These are phyloP conservation scores for Ceratocystis destructans DNA, from an alignment of 2,329 filamentous ascomycete species.

Conservation along the genomic window DNA sequence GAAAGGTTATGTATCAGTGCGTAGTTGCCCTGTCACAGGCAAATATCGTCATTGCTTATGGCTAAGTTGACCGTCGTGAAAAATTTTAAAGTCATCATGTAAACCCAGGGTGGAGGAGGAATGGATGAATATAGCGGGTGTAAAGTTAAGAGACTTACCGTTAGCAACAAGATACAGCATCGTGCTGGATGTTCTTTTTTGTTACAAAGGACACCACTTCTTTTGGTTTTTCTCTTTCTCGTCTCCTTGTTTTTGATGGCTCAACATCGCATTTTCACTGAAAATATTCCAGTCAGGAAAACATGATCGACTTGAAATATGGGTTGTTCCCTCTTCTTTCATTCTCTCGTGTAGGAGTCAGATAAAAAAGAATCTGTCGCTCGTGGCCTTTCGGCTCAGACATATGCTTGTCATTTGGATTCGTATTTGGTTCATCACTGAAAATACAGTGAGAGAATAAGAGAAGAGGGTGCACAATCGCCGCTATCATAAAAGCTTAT, in stretches of 20 bases:
- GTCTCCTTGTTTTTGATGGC: not conserved
- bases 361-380: slow-evolving; percentile 19
- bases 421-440: slow-evolving; percentile 38
- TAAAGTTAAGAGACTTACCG: slow-evolving; percentile 5
- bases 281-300: not conserved
- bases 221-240: not conserved
- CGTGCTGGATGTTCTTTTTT: not conserved
- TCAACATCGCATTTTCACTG: too few species aligned
- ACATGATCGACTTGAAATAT: not conserved
- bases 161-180: slow-evolving; percentile 2
- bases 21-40: slow-evolving; percentile 33
- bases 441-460: slow-evolving; percentile 6
- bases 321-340: not conserved
- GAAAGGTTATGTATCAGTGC: slow-evolving; percentile 12
- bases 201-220: not conserved
- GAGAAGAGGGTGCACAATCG: not conserved
- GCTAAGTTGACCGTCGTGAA: slow-evolving; percentile 39
- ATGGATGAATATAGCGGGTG: not conserved
- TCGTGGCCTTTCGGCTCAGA: slow-evolving; percentile 53
- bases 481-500: not conserved
- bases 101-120: not conserved
- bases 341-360: slow-evolving; percentile 11
- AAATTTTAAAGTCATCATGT: slow-evolving; percentile 30
- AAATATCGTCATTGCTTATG: slow-evolving; percentile 34
- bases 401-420: slow-evolving; percentile 91